Evolutionary conservation across 352 stramenopile species (phyloP).

Genomic region (Salisapilia sapeloensis): DNA sequence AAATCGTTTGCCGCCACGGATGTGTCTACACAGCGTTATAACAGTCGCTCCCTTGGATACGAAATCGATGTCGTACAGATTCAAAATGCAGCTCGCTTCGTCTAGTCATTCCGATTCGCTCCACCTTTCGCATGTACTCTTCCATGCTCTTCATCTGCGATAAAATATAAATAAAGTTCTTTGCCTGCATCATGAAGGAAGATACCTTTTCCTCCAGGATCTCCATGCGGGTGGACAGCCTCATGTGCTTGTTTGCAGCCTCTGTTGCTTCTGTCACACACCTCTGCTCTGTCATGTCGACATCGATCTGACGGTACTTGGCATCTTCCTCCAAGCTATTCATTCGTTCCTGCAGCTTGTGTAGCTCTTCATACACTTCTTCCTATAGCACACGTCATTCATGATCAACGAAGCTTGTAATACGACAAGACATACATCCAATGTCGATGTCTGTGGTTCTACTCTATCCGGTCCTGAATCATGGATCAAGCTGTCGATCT

Average conservation of each 20-base stretch:
- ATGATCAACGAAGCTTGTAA: background rate
- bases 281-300: constrained; percentile 60
- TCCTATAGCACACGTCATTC: constrained; percentile 10
- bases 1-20: no score
- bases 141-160: background rate
- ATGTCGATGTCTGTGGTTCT: constrained; percentile 3
- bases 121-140: constrained; percentile 1
- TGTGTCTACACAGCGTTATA: no score
- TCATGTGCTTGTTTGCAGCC: constrained; percentile 55
- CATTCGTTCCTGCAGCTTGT: constrained; percentile 50
- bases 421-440: constrained; percentile 3
- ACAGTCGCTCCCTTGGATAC: no score
- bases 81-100: no score
- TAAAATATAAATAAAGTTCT: no score
- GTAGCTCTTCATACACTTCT: constrained; percentile 52
- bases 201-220: constrained; percentile 49
- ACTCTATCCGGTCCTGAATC: constrained; percentile 1
- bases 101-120: background rate
- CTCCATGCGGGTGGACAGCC: constrained; percentile 36
- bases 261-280: constrained; percentile 57
- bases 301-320: constrained; percentile 50
- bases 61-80: no score
- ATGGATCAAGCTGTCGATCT: no score
- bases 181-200: no score
- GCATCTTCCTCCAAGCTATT: constrained; percentile 55